A percentile compares a stretch with the other conserved stretches of the same genome.
Evolutionary conservation across 2,329 filamentous ascomycete species (phyloP).

Genomic region (Pseudocercospora pini-densiflorae): DNA sequence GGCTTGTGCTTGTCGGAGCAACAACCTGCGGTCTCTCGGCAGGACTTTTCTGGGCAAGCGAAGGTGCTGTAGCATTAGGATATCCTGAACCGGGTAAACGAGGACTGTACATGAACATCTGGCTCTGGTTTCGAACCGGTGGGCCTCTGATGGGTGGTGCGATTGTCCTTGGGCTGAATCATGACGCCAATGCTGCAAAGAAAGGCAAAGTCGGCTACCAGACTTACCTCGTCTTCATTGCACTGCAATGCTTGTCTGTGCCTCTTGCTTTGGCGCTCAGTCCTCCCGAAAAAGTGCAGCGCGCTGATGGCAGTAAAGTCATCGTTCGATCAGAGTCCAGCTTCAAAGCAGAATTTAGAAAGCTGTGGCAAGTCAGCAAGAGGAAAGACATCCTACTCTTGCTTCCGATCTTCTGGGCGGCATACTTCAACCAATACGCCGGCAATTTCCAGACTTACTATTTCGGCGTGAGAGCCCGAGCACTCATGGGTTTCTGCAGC

Average conservation of each 20-base stretch:
- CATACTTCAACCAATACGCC: conserved; percentile 52
- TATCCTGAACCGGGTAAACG: conserved; percentile 55
- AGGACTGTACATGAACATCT: conserved; percentile 54
- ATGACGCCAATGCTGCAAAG: conserved; percentile 48
- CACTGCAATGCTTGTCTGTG: conserved; percentile 44
- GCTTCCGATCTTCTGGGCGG: conserved; percentile 51
- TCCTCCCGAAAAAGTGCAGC: conserved; percentile 49
- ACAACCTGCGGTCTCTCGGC: conserved; percentile 55
- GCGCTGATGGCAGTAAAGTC: conserved; percentile 47
- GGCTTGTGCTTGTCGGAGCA: conserved; percentile 57
- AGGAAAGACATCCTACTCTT: conserved; percentile 44
- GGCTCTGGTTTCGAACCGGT: conserved; percentile 56
- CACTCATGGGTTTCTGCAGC: conserved; percentile 53
- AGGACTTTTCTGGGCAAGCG: conserved; percentile 57
- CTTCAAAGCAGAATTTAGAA: conserved; percentile 46
- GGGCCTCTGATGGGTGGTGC: conserved; percentile 55
- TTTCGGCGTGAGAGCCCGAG: conserved; percentile 53
- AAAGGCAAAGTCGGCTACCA: conserved; percentile 43
- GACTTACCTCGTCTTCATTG: conserved; percentile 51
- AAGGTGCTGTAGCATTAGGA: conserved; percentile 56
- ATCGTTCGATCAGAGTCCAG: conserved; percentile 44
- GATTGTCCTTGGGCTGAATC: conserved; percentile 54
- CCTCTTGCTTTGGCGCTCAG: conserved; percentile 48
- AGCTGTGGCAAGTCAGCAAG: conserved; percentile 41
- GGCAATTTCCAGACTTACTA: conserved; percentile 58